Evolutionary conservation across 192 early-diverging fungal genomes (phyloP), one percentile per base, ranked within the genome.

Genomic region (Backusella parvicylindrica): DNA sequence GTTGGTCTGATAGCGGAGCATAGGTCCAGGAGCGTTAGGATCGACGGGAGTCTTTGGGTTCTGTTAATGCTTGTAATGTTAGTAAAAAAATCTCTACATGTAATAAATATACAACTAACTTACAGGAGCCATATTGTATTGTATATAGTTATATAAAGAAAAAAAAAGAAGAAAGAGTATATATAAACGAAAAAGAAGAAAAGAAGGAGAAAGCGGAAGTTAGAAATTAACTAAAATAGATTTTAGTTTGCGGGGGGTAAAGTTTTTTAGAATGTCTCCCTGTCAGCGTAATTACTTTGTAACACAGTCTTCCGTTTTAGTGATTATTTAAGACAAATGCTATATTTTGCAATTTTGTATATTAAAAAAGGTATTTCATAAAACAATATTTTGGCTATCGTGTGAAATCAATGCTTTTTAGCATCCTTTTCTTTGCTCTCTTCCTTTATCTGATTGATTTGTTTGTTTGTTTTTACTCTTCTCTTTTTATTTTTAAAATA

Each of bases 1-100:
- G 73, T 87, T 86, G 28, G 78, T 81, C 78, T 95, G 92, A 86
- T 91, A 91, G 71, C 88, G 87, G 72, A 88, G 86, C 84, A 95
- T 90, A 75, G 91, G 91, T 2, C 88, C 89, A 56, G 84, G 80
- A 60, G 84, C 79, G 1, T 38, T 67, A 33, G 79, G n/a, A 28
- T 77, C 76, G 15, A 74, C 56, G 28, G 72, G 72, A 37, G 72
- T 74, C 72, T 74, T 74, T 32, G 68, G 68, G 53, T 60, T 60
- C 53, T 60, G 8, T 60, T 28, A 28, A 23, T 28, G 26, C 12
- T 60, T 13, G 26, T n/a, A n/a, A 26, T 12, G 26, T 60, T 60
- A 60, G 53, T 26, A n/a, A n/a, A n/a, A n/a, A n/a, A n/a, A n/a
- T n/a, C n/a, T n/a, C n/a, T n/a, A n/a, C n/a, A n/a, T n/a, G n/a